Conservation (phyloP, 1,284 basidiomycete species). For the Clitocybe nebularis region DNA sequence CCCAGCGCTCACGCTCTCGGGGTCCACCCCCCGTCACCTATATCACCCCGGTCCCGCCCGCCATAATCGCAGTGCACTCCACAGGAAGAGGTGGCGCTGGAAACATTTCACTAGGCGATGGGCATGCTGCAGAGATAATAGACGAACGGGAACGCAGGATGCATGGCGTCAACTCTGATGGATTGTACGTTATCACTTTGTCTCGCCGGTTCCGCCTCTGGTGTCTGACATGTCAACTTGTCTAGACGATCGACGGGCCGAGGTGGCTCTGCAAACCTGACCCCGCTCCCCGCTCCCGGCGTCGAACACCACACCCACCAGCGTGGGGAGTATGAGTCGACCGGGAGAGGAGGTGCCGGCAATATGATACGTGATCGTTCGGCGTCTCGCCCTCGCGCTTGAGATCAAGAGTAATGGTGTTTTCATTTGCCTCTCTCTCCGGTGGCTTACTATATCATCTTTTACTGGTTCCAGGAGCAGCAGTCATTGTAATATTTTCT, state of each 20-base stretch:
- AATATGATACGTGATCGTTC: conserved; percentile 43
- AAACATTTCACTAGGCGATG: conserved; percentile 44
- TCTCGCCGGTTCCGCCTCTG: no score
- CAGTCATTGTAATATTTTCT: no score
- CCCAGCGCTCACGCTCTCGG: conserved; percentile 32
- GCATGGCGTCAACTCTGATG: conserved; percentile 27
- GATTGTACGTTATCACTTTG: conserved; percentile 33
- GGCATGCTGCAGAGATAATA: conserved; percentile 22
- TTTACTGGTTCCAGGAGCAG: no score
- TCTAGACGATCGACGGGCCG: conserved; percentile 69
- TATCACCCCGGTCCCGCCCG: no score
- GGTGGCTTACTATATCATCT: no score
- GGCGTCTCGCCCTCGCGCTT: not conserved
- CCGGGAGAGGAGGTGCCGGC: conserved; percentile 72
- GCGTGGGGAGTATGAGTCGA: conserved; percentile 35
- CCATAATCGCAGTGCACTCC: conserved; percentile 33
- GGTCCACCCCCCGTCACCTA: conserved; percentile 24
- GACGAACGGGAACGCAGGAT: conserved; percentile 45
- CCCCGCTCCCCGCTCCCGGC: conserved; percentile 32
- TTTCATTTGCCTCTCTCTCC: no score
- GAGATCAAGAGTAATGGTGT: not conserved
- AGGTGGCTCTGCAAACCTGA: conserved; percentile 64
- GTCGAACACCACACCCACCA: conserved; percentile 30
- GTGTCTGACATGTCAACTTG: no score
- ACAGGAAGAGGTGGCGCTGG: conserved; percentile 68